Percentiles rank a stretch among this genome's conserved stretches.
phyloP scores from a whole-genome alignment of 257 asterid genomes.

The Ajuga chamaepitys region DNA sequence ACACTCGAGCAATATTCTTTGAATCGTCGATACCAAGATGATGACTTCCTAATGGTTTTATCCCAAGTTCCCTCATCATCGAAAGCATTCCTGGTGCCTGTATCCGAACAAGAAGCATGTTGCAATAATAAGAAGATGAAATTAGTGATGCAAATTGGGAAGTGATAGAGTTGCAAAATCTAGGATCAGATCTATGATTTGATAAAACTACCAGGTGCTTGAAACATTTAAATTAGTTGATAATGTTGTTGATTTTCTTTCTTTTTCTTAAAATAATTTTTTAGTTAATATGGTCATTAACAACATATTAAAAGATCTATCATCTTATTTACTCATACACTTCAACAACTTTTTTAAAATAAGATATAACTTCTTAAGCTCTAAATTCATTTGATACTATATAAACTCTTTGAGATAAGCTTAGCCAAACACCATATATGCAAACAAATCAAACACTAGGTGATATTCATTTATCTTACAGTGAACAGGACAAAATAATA shows the following conservation, averaged over 20 bases:
- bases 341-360: no score
- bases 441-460: background rate
- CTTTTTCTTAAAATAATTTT: no score
- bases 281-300: no score
- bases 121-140: background rate
- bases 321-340: no score
- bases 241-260: no score
- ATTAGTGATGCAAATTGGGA: background rate
- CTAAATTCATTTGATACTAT: background rate
- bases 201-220: background rate
- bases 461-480: background rate
- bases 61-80: slow-evolving; percentile 75
- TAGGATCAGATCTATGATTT: background rate
- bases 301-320: no score
- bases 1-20: slow-evolving; percentile 67
- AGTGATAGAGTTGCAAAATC: background rate
- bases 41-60: slow-evolving; percentile 66
- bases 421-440: background rate
- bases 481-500: no score
- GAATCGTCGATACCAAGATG: slow-evolving; percentile 93
- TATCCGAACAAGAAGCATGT: background rate
- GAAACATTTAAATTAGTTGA: no score
- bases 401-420: background rate
- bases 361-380: background rate
- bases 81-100: slow-evolving; percentile 90